These are phyloP conservation scores for Lagerstroemia speciosa DNA, from an alignment of 345 rosid species.

Conservation along the genomic window DNA sequence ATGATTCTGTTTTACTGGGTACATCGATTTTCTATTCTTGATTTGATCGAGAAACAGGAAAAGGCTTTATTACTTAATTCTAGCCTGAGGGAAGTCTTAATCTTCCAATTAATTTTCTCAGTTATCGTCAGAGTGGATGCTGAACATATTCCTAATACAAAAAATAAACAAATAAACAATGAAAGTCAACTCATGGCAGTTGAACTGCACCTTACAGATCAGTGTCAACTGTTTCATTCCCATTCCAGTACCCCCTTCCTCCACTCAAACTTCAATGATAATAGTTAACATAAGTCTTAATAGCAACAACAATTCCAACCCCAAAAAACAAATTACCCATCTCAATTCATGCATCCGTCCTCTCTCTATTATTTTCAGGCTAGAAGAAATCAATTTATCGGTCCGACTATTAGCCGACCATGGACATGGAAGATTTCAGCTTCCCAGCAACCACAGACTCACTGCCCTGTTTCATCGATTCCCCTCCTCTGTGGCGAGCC, in stretches of 20 bases:
- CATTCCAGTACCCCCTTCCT: too few species aligned
- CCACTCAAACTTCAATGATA: too few species aligned
- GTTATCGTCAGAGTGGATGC: not conserved
- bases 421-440: constrained; percentile 53
- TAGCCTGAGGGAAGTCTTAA: too few species aligned
- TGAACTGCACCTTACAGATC: constrained; percentile 25
- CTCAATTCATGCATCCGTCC: constrained; percentile 1
- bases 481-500: constrained; percentile 63
- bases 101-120: too few species aligned
- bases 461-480: constrained; percentile 28
- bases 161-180: not conserved
- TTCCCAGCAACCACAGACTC: constrained; percentile 41
- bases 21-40: too few species aligned
- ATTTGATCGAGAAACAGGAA: too few species aligned
- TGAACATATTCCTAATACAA: not conserved
- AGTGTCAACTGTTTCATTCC: not conserved
- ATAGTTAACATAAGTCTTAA: too few species aligned
- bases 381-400: constrained; percentile 1
- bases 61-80: too few species aligned
- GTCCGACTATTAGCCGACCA: not conserved
- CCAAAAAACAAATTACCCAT: not conserved
- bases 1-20: too few species aligned
- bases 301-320: not conserved
- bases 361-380: not conserved
- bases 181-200: constrained; percentile 33